A percentile compares a stretch with the other conserved stretches of the same genome.
These are phyloP conservation scores for Posidonia australis DNA, from an alignment of 106 monocot species.

Conservation along the genomic window DNA sequence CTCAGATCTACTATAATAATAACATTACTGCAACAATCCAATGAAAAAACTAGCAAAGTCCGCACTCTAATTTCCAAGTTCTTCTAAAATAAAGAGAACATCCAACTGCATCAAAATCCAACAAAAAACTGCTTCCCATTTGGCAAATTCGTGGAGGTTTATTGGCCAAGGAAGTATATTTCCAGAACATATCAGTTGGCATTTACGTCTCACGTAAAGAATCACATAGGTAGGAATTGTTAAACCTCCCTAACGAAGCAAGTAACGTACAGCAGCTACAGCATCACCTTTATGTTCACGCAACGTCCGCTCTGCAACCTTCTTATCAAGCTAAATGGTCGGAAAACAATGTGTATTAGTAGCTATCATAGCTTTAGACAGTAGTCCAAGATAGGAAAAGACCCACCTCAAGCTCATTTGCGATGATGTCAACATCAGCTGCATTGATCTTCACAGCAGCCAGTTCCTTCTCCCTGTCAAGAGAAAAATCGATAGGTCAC, in stretches of 20 bases:
- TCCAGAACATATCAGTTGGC: too few species aligned
- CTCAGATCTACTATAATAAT: too few species aligned
- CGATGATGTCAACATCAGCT: slow-evolving; percentile 77
- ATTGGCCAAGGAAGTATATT: too few species aligned
- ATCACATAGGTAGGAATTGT: not conserved
- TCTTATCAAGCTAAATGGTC: slow-evolving; percentile 75
- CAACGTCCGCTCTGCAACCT: slow-evolving; percentile 78
- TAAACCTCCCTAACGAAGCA: slow-evolving; percentile 33
- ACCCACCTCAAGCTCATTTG: slow-evolving; percentile 82
- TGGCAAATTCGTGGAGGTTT: too few species aligned
- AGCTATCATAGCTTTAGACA: not conserved
- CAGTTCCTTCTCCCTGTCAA: slow-evolving; percentile 76
- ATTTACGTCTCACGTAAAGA: too few species aligned
- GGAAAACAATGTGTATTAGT: not conserved
- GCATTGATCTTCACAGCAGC: slow-evolving; percentile 87
- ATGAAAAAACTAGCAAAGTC: too few species aligned
- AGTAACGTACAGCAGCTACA: slow-evolving; percentile 63
- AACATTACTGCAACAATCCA: too few species aligned
- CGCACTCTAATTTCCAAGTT: too few species aligned
- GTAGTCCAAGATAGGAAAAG: not conserved
- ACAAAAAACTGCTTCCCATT: too few species aligned
- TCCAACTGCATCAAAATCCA: too few species aligned
- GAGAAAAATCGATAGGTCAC: not conserved
- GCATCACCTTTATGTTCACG: slow-evolving; percentile 87
- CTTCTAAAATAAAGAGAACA: too few species aligned